These are phyloP conservation scores for Penicillium sp. DNA, from an alignment of 2,329 filamentous ascomycete genomes.

Conservation along the genomic window DNA sequence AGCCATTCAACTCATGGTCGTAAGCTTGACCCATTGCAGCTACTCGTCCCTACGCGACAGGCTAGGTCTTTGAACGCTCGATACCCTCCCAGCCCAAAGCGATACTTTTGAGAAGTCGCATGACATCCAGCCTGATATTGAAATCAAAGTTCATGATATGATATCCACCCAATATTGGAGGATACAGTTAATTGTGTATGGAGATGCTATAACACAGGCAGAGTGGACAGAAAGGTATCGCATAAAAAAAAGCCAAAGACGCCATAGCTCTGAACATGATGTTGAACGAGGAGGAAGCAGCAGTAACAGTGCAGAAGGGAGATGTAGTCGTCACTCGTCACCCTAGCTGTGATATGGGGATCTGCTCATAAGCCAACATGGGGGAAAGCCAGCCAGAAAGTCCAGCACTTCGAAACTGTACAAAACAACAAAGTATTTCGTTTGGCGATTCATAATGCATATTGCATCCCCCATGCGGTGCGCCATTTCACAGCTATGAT, in stretches of 20 bases:
- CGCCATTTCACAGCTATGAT: not conserved
- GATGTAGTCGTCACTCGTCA: constrained; percentile 22
- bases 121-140: not conserved
- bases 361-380: not conserved
- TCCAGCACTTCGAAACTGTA: not conserved
- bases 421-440: not conserved
- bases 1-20: not conserved
- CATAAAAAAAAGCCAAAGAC: constrained; percentile 19
- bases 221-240: constrained; percentile 18
- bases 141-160: not conserved
- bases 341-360: constrained; percentile 5
- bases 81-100: not conserved
- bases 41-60: not conserved
- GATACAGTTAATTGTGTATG: constrained; percentile 5
- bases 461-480: not conserved
- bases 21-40: not conserved
- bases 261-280: constrained; percentile 16
- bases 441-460: not conserved
- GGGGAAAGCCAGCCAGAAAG: not conserved
- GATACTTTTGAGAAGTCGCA: not conserved
- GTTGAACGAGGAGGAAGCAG: constrained; percentile 4
- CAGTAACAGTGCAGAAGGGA: constrained; percentile 10
- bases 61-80: not conserved
- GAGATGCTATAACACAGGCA: constrained; percentile 15
- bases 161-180: not conserved